phyloP scores from a whole-genome alignment of 441 rosid genomes.

The Bocquillonia castaneifolia region DNA sequence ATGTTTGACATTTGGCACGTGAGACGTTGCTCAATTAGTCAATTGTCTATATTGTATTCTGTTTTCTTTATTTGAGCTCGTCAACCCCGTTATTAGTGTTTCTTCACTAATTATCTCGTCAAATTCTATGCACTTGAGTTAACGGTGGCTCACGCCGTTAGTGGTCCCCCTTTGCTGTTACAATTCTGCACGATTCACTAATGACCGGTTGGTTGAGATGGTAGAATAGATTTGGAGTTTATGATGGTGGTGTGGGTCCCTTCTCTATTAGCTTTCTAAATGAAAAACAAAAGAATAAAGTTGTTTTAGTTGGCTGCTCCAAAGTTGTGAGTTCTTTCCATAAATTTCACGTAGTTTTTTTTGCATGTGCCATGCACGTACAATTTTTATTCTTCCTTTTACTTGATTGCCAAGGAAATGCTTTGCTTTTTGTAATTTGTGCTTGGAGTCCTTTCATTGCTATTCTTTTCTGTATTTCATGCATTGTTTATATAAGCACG shows the following conservation, averaged over 20 bases:
- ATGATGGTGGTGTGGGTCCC: not conserved
- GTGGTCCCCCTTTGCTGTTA: constrained; percentile 9
- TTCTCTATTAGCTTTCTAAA: not conserved
- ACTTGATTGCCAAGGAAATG: too few relatives aligned
- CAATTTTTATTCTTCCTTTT: not conserved
- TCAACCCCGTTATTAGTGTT: constrained; percentile 17
- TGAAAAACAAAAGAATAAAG: too few relatives aligned
- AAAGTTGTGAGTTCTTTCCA: too few relatives aligned
- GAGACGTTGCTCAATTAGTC: constrained; percentile 20
- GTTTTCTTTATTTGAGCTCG: constrained; percentile 21
- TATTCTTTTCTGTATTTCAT: too few relatives aligned
- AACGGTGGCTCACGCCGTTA: constrained; percentile 16
- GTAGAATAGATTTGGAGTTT: not conserved
- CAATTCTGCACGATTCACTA: not conserved
- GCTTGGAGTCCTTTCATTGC: too few relatives aligned
- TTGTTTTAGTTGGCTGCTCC: too few relatives aligned
- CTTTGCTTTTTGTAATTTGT: not conserved
- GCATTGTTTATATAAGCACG: too few relatives aligned
- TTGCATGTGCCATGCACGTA: not conserved
- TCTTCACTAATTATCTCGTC: too few relatives aligned
- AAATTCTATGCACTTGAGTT: too few relatives aligned
- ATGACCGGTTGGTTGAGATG: not conserved
- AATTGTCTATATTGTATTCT: constrained; percentile 21
- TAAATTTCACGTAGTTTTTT: not conserved
- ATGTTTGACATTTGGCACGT: constrained; percentile 30